Evolutionary conservation across 305 asterid genomes (phyloP).

Genomic region (Solanum chacoense): DNA sequence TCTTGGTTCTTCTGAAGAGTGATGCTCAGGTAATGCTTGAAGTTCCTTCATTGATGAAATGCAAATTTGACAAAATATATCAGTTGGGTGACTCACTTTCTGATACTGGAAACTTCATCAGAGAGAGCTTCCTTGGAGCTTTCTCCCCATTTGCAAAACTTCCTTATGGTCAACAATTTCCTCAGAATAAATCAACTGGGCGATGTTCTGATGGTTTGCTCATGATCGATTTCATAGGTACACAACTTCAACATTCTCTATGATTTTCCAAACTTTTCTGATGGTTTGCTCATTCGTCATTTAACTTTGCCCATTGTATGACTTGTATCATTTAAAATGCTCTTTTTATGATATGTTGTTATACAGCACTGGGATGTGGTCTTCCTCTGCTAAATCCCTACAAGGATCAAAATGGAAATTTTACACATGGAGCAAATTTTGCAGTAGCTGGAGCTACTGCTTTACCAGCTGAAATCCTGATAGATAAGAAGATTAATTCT

Average conservation of each 20-base stretch:
- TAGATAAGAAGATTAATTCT: neutral
- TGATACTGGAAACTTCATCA: slow-evolving; percentile 20
- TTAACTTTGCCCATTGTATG: neutral
- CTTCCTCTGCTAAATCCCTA: slow-evolving; percentile 17
- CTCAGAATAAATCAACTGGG: slow-evolving; percentile 7
- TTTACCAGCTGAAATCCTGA: slow-evolving; percentile 5
- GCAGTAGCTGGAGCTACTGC: slow-evolving; percentile 30
- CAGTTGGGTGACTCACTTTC: slow-evolving; percentile 20
- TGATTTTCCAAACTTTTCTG: neutral
- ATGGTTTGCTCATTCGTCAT: neutral
- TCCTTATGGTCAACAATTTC: slow-evolving; percentile 13
- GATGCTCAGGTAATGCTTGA: neutral
- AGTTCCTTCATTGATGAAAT: slow-evolving; percentile 5
- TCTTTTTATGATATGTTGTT: neutral
- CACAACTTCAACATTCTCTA: neutral
- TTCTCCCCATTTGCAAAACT: neutral
- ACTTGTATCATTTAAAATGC: neutral
- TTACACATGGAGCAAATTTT: slow-evolving; percentile 18
- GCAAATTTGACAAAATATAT: slow-evolving; percentile 12
- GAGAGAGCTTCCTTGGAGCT: slow-evolving; percentile 7
- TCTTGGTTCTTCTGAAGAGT: neutral
- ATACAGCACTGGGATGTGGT: slow-evolving; percentile 15
- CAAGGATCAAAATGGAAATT: slow-evolving; percentile 1
- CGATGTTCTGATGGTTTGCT: slow-evolving; percentile 26
- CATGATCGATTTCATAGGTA: slow-evolving; percentile 7